Conservation (phyloP, 2,329 filamentous ascomycete genomes). For the Talaromyces sp. region DNA sequence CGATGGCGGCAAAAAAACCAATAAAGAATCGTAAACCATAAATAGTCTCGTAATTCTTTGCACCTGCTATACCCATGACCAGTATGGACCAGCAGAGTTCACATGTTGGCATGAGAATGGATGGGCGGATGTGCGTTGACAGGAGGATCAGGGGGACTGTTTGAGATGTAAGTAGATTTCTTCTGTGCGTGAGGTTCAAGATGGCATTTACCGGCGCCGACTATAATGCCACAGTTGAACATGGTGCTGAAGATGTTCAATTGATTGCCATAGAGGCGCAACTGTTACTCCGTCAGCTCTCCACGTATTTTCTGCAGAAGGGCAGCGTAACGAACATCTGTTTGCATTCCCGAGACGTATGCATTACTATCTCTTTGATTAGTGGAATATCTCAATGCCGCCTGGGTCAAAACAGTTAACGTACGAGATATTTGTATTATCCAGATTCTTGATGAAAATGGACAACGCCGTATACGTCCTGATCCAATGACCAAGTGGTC, state of each 20-base stretch:
- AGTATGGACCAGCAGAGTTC: constrained; percentile 7
- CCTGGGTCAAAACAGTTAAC: background rate
- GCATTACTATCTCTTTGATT: background rate
- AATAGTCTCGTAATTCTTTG: constrained; percentile 1
- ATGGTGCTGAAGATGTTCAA: constrained; percentile 3
- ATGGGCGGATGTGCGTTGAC: constrained; percentile 7
- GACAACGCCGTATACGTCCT: background rate
- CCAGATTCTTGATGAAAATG: constrained; percentile 7
- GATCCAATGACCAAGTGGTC: background rate
- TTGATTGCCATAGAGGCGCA: constrained; percentile 5
- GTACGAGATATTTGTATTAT: constrained; percentile 9
- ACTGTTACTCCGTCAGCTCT: background rate
- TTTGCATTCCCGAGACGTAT: constrained; percentile 7
- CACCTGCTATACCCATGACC: constrained; percentile 6
- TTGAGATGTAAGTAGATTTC: background rate
- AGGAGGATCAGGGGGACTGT: constrained; percentile 1
- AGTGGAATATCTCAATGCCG: background rate
- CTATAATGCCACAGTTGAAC: constrained; percentile 2
- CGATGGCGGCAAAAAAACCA: constrained; percentile 1
- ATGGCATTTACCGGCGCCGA: background rate
- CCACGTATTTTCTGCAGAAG: background rate
- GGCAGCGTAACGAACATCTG: background rate
- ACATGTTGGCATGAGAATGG: constrained; percentile 3
- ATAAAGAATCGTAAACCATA: constrained; percentile 2
- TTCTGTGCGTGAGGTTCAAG: background rate